Evolutionary conservation across 140 eudicot species (phyloP).

Genomic region (Flaveria floridana): DNA sequence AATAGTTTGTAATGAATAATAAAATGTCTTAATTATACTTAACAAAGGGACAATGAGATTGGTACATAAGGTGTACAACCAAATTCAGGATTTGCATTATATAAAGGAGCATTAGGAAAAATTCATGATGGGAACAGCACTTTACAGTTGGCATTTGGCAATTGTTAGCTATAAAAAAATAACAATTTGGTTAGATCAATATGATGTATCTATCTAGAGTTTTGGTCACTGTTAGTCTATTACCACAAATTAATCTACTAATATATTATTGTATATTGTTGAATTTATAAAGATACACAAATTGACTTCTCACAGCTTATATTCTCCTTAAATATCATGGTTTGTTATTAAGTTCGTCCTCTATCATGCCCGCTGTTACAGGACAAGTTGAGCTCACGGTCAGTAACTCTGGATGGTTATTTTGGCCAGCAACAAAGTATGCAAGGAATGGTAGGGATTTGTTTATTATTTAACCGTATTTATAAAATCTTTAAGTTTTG

Average conservation of each 20-base stretch:
- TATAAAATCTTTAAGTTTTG: not conserved
- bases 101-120: too few relatives aligned
- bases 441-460: conserved; percentile 76
- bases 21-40: too few relatives aligned
- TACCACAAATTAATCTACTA: not conserved
- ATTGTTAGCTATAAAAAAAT: not conserved
- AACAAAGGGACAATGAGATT: too few relatives aligned
- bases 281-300: not conserved
- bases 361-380: conserved; percentile 17
- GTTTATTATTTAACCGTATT: not conserved
- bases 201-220: not conserved
- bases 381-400: conserved; percentile 73
- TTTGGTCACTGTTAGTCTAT: not conserved
- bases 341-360: not conserved
- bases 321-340: not conserved
- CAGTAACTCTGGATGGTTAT: conserved; percentile 69
- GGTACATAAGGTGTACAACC: too few relatives aligned
- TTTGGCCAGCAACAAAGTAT: conserved; percentile 67
- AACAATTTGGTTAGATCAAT: not conserved
- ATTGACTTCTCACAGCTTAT: not conserved
- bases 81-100: too few relatives aligned
- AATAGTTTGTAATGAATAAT: too few relatives aligned
- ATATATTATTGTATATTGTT: conserved; percentile 1
- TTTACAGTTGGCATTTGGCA: not conserved
- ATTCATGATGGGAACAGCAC: too few relatives aligned